Evolutionary conservation across 106 monocot species (phyloP).

Genomic region (Acorus gramineus): DNA sequence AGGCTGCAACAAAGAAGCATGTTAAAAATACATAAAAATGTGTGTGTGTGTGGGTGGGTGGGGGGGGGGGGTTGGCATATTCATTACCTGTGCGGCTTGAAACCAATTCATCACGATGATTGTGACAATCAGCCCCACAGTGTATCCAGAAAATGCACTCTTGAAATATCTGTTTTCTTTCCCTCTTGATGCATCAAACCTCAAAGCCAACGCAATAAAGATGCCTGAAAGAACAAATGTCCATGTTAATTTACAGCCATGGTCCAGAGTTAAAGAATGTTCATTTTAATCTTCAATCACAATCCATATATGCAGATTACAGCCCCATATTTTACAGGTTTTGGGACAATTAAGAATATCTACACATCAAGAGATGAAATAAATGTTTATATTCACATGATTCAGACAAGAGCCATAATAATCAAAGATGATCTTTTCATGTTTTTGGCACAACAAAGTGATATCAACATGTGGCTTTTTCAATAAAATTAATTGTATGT

Average conservation of each 20-base stretch:
- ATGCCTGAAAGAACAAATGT: not conserved
- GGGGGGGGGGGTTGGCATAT: not conserved
- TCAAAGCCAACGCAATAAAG: not conserved
- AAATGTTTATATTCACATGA: too few species aligned
- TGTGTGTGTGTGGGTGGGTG: not conserved
- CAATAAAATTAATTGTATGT: too few species aligned
- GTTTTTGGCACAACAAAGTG: too few species aligned
- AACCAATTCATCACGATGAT: not conserved
- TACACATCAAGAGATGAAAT: too few species aligned
- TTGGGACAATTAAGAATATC: too few species aligned
- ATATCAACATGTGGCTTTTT: too few species aligned
- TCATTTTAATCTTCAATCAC: too few species aligned
- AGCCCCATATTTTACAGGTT: too few species aligned
- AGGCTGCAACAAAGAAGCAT: not conserved
- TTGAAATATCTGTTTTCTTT: not conserved
- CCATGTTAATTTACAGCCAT: not conserved
- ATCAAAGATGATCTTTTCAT: too few species aligned
- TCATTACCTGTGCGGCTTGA: not conserved
- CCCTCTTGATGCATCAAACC: not conserved
- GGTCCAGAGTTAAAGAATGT: too few species aligned
- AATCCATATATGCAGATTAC: too few species aligned
- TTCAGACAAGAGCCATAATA: too few species aligned
- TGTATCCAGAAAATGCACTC: not conserved
- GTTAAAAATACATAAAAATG: not conserved
- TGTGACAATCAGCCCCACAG: not conserved